Conservation (phyloP, 177 flowering plant genomes). For the Tripterygium wilfordii region DNA sequence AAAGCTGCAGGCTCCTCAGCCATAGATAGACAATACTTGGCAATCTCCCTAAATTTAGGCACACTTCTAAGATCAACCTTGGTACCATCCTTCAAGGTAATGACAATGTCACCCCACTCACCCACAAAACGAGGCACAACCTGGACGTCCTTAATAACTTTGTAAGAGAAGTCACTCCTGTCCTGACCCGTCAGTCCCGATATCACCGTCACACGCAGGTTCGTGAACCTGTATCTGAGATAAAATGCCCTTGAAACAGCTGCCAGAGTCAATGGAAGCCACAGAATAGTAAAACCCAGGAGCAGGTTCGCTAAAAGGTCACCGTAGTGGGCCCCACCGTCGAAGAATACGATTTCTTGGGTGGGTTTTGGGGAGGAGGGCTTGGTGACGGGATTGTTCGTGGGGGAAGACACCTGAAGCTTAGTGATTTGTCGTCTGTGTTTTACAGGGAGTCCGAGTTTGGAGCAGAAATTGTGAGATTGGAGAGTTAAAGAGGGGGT, state of each 20-base stretch:
- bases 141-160: conserved; percentile 79
- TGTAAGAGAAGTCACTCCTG: conserved; percentile 80
- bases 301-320: conserved; percentile 77
- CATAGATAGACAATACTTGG: conserved; percentile 75
- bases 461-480: conserved; percentile 14
- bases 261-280: conserved; percentile 86
- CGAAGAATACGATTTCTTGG: conserved; percentile 74
- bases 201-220: conserved; percentile 83
- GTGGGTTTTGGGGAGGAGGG: conserved; percentile 25
- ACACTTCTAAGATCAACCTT: conserved; percentile 92
- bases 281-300: conserved; percentile 85
- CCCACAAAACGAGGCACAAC: conserved; percentile 95
- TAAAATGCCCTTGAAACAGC: conserved; percentile 79
- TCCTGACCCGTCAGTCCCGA: conserved; percentile 93
- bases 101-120: conserved; percentile 94
- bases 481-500: conserved; percentile 15
- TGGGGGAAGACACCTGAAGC: conserved; percentile 62
- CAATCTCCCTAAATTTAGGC: conserved; percentile 88
- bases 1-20: conserved; percentile 40
- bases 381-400: conserved; percentile 37
- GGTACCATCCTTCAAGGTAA: conserved; percentile 84
- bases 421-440: conserved; percentile 32
- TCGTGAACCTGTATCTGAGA: conserved; percentile 86
- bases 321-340: conserved; percentile 97
- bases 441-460: conserved; percentile 7